A percentile compares a stretch with the other conserved stretches of the same genome.
These are phyloP conservation scores for Durotheca rogersii DNA, from an alignment of 495 filamentous ascomycete genomes.

Conservation along the genomic window DNA sequence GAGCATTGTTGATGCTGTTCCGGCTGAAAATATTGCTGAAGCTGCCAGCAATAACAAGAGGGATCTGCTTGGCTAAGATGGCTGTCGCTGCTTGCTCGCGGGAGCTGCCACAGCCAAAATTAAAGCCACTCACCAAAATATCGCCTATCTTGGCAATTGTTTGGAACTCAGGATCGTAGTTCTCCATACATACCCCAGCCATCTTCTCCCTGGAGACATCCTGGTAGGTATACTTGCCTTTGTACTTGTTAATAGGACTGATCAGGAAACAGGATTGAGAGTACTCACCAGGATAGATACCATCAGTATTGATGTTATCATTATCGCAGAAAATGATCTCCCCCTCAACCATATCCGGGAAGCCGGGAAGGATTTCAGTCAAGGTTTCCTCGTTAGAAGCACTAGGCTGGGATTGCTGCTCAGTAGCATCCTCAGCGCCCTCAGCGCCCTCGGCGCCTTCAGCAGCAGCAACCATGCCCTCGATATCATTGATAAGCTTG, in stretches of 20 bases:
- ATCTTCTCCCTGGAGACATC: conserved; percentile 75
- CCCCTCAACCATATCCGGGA: conserved; percentile 63
- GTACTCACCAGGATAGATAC: conserved; percentile 89
- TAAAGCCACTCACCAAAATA: conserved; percentile 83
- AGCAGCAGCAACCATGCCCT: conserved; percentile 59
- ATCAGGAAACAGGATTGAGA: no score
- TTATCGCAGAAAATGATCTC: conserved; percentile 71
- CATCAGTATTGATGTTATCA: conserved; percentile 76
- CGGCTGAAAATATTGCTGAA: conserved; percentile 88
- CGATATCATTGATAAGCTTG: conserved; percentile 64
- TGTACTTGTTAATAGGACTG: conserved; percentile 82
- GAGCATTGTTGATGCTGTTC: conserved; percentile 90
- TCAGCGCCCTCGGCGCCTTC: conserved; percentile 21
- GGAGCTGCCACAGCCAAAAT: conserved; percentile 83
- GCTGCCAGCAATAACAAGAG: conserved; percentile 78
- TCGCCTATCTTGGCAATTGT: conserved; percentile 62
- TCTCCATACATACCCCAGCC: conserved; percentile 88
- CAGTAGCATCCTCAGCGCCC: neutral
- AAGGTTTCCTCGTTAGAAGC: conserved; percentile 37
- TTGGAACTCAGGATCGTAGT: conserved; percentile 77
- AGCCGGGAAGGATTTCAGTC: conserved; percentile 68
- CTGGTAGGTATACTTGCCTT: conserved; percentile 87
- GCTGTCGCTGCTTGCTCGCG: conserved; percentile 86
- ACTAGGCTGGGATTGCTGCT: conserved; percentile 11
- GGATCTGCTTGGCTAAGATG: conserved; percentile 81